Conservation (phyloP, 306 rosid species). For the Lagenaria siceraria region DNA sequence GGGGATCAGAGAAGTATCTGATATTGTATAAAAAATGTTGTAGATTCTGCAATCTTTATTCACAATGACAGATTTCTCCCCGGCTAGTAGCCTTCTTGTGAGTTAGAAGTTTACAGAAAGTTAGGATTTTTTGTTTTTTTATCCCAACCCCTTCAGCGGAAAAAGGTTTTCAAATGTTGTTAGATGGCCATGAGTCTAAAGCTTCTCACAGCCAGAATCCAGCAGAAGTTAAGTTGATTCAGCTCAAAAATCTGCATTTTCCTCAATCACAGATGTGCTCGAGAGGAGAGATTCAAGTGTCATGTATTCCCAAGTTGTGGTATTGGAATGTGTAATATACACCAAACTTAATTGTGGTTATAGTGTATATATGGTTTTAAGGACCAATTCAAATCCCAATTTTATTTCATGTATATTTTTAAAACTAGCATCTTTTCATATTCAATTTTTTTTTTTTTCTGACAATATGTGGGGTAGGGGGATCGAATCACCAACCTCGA, state of each 20-base stretch:
- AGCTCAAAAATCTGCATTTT: not conserved
- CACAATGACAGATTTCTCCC: not conserved
- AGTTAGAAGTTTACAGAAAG: not conserved
- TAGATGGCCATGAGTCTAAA: not conserved
- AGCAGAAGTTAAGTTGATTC: not conserved
- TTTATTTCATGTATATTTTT: not conserved
- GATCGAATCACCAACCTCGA: too few relatives aligned
- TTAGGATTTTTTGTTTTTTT: not conserved
- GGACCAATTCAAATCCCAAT: not conserved
- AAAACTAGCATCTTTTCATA: not conserved
- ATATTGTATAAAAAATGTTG: not conserved
- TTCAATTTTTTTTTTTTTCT: not conserved
- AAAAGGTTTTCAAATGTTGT: not conserved
- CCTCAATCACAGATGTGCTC: not conserved
- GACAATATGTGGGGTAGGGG: too few relatives aligned
- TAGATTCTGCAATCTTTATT: not conserved
- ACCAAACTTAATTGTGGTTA: not conserved
- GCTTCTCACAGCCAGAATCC: not conserved
- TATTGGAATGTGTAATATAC: not conserved
- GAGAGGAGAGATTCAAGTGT: not conserved
- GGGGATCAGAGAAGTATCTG: not conserved
- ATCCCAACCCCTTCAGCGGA: not conserved
- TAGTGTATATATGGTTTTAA: not conserved
- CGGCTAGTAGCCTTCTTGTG: constrained; percentile 1
- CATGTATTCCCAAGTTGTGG: not conserved